Evolutionary conservation across 257 asterid genomes (phyloP), one percentile per base, ranked within the genome.

Genomic region (Gentiana dahurica): DNA sequence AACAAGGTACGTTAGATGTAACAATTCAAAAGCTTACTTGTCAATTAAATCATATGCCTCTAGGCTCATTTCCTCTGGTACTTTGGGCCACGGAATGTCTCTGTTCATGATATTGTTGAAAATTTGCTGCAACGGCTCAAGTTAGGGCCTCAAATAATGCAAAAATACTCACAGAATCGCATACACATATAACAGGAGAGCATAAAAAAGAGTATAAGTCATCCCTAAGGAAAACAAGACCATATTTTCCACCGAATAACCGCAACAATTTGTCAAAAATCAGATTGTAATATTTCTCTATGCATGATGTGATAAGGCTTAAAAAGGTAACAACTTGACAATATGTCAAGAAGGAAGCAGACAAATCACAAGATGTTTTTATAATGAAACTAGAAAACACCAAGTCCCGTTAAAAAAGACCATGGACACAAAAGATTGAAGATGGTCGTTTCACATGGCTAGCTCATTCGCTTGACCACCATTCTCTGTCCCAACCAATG

Each of bases 71-170:
- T 92, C 99, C 46, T 85, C 95, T n/a, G 95, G 95, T 69, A 83
- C 63, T 79, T 72, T 88, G 58, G 97, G 99, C 99, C 99, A 85
- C 48, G 91, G 87, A 65, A 92, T 86, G 74, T 81, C 89, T 76
- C 95, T 75, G 71, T 92, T 83, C 64, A 92, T 77, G 68, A 92
- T 85, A 75, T 92, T 88, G 83, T 79, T 77, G 72, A 92, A 92
- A 63, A 88, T 85, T 75, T 77, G 80, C 97, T 92, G 91, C 87
- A 78, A 63, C 72, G 75, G 39, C 48, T 57, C 46, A 41, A 41
- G 9, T 65, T 66, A 57, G 47, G 68, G 10, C 46, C 46, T 41
- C 9, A 10, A 41, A 41, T 7, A 10, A 41, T 10, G 46, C 46
- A 41, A 5, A 41, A 5, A 5, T 5, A 41, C 6, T 10, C 6